Base-by-base conservation (phyloP, 2,329 filamentous ascomycete species). In the Aureobasidium vineae region DNA sequence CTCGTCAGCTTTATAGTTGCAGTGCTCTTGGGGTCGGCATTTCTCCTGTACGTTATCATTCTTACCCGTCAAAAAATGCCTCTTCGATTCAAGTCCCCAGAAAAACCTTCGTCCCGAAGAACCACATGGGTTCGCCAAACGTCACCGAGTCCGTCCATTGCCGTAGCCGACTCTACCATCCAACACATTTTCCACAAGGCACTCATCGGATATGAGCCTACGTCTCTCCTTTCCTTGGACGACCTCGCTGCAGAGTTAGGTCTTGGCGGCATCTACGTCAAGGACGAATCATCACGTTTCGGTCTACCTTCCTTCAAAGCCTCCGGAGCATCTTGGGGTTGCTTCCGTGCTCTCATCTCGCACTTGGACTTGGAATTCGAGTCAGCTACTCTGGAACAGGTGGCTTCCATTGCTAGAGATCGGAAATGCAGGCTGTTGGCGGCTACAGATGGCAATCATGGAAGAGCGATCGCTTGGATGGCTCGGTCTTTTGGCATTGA, bases 261-360 rank as follows among this genome's bases (percentile, higher is more conserved):
- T 0, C 77, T 91, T 13, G 76, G 77, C 0, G 77, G 81, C 5
- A 79, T 93, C 3, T 81, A 87, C 43, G 72, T 92, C 69, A 94
- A 94, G 73, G 86, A 92, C 71, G 90, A 94, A 75, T 86, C 84
- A 33, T 80, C 77, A 63, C 84, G 90, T 5, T 85, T 91, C 43
- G 87, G 87, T 0, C 80, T 93, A 1, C 88, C 89, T 0, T 84
- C 90, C 0, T 94, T 93, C 81, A 95, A 95, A 76, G 90, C 93
- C 52, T 83, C 93, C 0, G 91, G 90, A 23, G 90, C 90, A 0
- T 90, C 88, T 0, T 94, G 89, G 89, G 89, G 85, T 0, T 82
- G 85, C 3, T 88, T 86, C 70, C 82, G 84, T 7, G 85, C 87
- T 16, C 72, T 91, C 1, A 28, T 41, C 21, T 36, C 41, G n/a